Conservation (phyloP, 441 rosid genomes). For the Arabidopsis lyrata region DNA sequence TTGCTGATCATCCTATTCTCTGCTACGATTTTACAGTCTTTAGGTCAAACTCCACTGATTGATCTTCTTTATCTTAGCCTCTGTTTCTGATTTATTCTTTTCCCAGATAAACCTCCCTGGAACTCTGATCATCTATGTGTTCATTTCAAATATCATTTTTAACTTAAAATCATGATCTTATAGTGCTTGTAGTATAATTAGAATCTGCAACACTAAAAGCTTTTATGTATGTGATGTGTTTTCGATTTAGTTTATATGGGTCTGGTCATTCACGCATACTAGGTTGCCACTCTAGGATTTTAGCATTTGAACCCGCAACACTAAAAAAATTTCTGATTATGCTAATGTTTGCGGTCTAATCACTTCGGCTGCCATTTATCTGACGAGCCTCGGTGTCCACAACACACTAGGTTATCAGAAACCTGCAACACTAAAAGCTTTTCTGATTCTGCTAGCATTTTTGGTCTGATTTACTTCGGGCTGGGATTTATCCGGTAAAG, state of each 20-base stretch:
- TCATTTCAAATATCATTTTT: not conserved
- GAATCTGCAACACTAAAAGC: not conserved
- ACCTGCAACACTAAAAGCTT: not conserved
- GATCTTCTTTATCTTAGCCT: not conserved
- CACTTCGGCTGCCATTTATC: not conserved
- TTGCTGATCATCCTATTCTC: slow-evolving; percentile 6
- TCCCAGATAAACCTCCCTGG: not conserved
- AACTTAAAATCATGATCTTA: not conserved
- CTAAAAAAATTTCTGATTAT: not conserved
- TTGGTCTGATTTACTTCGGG: not conserved
- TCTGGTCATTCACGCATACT: not conserved
- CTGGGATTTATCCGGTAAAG: not conserved
- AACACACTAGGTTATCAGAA: slow-evolving; percentile 10
- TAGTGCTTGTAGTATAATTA: slow-evolving; percentile 22
- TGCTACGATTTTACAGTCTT: not conserved
- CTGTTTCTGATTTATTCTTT: not conserved
- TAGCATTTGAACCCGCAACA: not conserved
- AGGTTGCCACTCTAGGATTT: not conserved
- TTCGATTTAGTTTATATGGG: not conserved
- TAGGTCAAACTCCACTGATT: slow-evolving; percentile 1
- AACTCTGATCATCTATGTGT: not conserved
- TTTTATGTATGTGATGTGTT: not conserved
- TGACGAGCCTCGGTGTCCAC: not conserved
- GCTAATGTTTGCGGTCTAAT: not conserved
- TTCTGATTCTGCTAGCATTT: not conserved